Base-by-base conservation (phyloP, 2,329 filamentous ascomycete species). In the Paraphaeosphaeria minitans region DNA sequence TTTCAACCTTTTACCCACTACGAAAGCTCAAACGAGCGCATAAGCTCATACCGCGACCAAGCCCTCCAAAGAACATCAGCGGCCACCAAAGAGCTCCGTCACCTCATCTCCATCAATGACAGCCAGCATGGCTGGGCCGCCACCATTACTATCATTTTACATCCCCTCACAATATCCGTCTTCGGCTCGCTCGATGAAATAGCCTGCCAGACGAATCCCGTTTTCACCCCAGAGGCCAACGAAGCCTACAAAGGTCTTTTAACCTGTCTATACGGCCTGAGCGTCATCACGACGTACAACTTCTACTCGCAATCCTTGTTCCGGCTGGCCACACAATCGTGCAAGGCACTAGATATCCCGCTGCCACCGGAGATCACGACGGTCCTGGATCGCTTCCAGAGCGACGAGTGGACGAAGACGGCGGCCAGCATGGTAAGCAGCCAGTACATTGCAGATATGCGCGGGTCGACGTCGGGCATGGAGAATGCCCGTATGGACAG, bases 391-490 rank as follows among this genome's bases (percentile, higher is more conserved):
- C 56, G 57, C 16, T 73, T 68, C 35, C 63, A 55, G 12, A 71
- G 63, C 47, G 69, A 73, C 41, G 71, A 74, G 46, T 75, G 72
- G 72, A 75, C 70, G 1, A 67, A 61, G 29, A 66, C 68, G 14
- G 72, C 70, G 22, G 65, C 63, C 1, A 61, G 46, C 27, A 31
- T 69, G 29, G 66, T 74, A 19, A 72, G 69, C 19, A 73, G 69
- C 45, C 70, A 70, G 50, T 75, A 70, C 35, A 66, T 74, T 57
- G 68, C 69, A 2, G 71, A 73, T 50, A 66, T 64, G 19, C 57
- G 66, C 12, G 63, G 65, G 52, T 55, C 58, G 7, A 48, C 59
- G 3, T 42, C 57, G 0, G 66, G 62, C 9, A 42, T 63, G 4
- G 66, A 70, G 47, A 64, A 57, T 27, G 56, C 53, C 29, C 64